Conservation (phyloP, 2,329 filamentous ascomycete genomes). For the Paraconiothyrium brasiliense region DNA sequence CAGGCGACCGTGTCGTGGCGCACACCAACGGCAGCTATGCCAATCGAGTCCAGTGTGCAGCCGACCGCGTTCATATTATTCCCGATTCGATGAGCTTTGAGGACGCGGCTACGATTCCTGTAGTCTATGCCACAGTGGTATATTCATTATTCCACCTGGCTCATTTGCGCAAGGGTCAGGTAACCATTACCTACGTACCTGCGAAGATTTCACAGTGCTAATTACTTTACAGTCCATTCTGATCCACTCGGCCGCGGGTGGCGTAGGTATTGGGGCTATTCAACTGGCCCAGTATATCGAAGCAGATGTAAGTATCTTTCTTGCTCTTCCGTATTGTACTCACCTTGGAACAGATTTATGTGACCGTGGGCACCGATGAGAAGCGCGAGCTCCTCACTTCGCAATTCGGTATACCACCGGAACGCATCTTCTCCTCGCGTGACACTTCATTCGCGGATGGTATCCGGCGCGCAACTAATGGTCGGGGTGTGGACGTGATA, state of each 20-base stretch:
- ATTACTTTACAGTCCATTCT: constrained; percentile 20
- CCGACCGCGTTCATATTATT: constrained; percentile 6
- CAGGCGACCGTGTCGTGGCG: constrained; percentile 14
- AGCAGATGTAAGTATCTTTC: neutral
- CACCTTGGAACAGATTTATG: constrained; percentile 6
- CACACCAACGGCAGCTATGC: constrained; percentile 18
- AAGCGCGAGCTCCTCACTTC: constrained; percentile 38
- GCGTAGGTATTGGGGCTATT: constrained; percentile 30
- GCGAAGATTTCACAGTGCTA: too few species aligned
- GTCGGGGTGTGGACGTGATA: constrained; percentile 34
- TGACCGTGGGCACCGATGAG: constrained; percentile 35
- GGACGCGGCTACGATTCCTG: constrained; percentile 20
- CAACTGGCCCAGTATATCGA: constrained; percentile 20
- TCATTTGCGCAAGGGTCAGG: constrained; percentile 29
- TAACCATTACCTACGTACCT: too few species aligned
- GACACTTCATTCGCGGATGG: constrained; percentile 30
- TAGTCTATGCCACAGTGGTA: constrained; percentile 11
- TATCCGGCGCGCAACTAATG: constrained; percentile 16
- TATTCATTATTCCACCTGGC: constrained; percentile 32
- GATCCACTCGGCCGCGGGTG: constrained; percentile 34
- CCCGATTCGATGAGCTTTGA: constrained; percentile 21
- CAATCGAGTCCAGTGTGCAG: constrained; percentile 15
- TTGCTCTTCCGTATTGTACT: too few species aligned
- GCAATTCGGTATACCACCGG: constrained; percentile 31
- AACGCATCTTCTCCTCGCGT: constrained; percentile 41